Evolutionary conservation across 345 rosid species (phyloP), one percentile per base, ranked within the genome.

Genomic region (Ceriops decandra): DNA sequence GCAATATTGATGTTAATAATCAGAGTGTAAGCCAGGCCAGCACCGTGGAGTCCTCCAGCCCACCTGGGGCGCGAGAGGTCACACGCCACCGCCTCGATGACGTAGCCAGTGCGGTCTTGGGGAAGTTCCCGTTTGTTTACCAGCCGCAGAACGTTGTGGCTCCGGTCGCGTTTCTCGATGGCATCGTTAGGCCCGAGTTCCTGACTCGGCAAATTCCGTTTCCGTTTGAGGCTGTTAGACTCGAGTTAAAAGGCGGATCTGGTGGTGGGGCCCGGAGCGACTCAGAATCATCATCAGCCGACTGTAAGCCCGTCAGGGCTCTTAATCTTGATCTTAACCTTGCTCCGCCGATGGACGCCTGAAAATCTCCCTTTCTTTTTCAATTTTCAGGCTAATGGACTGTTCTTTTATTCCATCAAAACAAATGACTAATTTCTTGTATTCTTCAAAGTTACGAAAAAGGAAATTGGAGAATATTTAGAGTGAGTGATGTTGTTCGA

Each of bases 301-400:
- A 82, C 26, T 74, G 72, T 47, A 77, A 82, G 74, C 77, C 80
- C 1, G 71, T 70, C 24, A 66, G 60, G 4, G 72, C 62, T 62
- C 76, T 77, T 7, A 76, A 72, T 70, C 75, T 89, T 20, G 97
- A 91, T 68, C 96, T 89, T 35, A 89, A 91, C 63, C 82, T 86
- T 64, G 86, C 88, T 35, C 89, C 97, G 7, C 86, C 91, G 4
- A 80, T 79, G 6, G 91, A 86, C 27, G 83, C 87, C 36, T 91
- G 82, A 85, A 85, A 15, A 85, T 36, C n/a, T 62, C 42, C n/a
- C 20, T 19, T 3, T 38, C 31, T 15, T 11, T 35, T 17, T 27
- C 53, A 24, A 27, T 54, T 21, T 64, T 57, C 38, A 27, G 33
- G 66, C 27, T 47, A 70, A 54, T 56, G 56, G 57, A 32, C 42